Evolutionary conservation across 2,329 filamentous ascomycete species (phyloP).

Genomic region (Hypoxylon sp.): DNA sequence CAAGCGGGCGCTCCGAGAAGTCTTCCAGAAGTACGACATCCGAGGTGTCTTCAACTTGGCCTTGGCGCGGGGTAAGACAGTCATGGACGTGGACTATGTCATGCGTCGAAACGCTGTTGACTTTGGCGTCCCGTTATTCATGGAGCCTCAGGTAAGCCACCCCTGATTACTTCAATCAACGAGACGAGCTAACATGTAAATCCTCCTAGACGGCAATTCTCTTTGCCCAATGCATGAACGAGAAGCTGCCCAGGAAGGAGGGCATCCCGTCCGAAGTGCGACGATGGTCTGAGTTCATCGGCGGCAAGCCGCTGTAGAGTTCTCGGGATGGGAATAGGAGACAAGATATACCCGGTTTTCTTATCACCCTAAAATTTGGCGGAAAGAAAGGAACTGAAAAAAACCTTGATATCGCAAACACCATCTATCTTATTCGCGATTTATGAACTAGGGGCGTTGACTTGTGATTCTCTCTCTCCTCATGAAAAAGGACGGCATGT

Average conservation of each 20-base stretch:
- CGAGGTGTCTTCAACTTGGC: conserved; percentile 95
- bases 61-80: conserved; percentile 80
- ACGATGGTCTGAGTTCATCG: conserved; percentile 95
- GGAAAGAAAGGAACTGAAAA: neutral
- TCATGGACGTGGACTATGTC: conserved; percentile 93
- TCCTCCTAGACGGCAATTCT: conserved; percentile 82
- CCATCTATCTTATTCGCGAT: neutral
- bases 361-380: neutral
- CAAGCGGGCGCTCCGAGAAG: conserved; percentile 91
- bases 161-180: neutral
- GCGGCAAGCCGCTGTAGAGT: conserved; percentile 77
- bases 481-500: neutral
- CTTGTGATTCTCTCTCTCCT: neutral
- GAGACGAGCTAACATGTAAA: conserved; percentile 4
- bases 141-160: conserved; percentile 88
- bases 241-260: conserved; percentile 88
- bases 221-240: conserved; percentile 95
- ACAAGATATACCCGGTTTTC: conserved; percentile 11
- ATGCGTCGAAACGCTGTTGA: conserved; percentile 98
- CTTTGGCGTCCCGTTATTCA: conserved; percentile 96
- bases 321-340: neutral
- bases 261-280: conserved; percentile 91
- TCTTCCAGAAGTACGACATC: conserved; percentile 97
- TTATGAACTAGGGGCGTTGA: neutral
- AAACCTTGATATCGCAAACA: neutral